Base-by-base conservation (phyloP, 179 eudicot genomes). In the Drosera spatulata region DNA sequence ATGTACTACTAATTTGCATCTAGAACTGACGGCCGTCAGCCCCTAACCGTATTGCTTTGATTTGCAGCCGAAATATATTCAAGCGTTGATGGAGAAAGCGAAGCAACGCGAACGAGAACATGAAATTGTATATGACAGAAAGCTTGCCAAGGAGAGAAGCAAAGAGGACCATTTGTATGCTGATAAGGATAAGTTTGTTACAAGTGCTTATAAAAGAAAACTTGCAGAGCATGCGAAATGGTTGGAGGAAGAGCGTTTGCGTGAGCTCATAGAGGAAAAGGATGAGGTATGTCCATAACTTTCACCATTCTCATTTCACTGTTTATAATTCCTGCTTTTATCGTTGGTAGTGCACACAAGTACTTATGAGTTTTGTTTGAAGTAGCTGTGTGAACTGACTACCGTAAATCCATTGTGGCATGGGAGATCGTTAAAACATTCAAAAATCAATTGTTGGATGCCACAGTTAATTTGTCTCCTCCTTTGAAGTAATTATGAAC, bases 141-240 rank as follows among this genome's bases (percentile, higher is more conserved):
- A 88, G 66, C 77, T 91, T 69, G 98, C 91, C 4, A 91, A 88
- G 69, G 98, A 91, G 76, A 80, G 98, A 73, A 78, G 61, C 75
- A 65, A 85, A 73, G 98, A 88, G 3, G 98, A 91, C 46, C 85
- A 91, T 65, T 78, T 85, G 5, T 85, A 54, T 72, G 89, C 79
- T 41, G 95, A 82, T 67, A 91, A 91, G 76, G 98, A 85, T 61
- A 91, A 85, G 71, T 91, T 82, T 65, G 76, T 88, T 60, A 91
- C 96, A 3, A 43, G 80, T 74, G 95, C 95, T 61, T 91, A 91
- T 83, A 88, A 85, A 70, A 80, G 67, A 80, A 88, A 91, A 70
- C 88, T 91, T 53, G 98, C 88, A 1, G 98, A 85, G 77, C 83
- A 88, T 69, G 83, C 73, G 49, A 85, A 75, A 71, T 87, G 91